Evolutionary conservation across 495 filamentous ascomycete species (phyloP), one percentile per base, ranked within the genome.

Genomic region (Niebla homalea): DNA sequence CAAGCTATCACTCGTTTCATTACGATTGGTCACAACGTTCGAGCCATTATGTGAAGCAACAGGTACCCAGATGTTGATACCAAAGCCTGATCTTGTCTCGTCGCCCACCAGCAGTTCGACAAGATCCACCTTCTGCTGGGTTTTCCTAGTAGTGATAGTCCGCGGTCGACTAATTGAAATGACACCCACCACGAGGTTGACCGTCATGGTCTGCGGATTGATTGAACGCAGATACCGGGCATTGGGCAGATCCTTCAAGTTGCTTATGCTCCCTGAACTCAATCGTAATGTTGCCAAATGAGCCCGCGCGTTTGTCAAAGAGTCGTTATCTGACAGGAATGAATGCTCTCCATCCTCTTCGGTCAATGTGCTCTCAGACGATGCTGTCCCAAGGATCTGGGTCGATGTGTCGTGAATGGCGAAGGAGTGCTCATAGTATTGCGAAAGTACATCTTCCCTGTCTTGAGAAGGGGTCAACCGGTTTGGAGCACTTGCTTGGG

Each of bases 61-160:
- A 3, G 71, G 63, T 14, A 94, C 69, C 90, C 90, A 96, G 55
- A 95, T 83, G 23, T 83, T 90, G 51, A 96, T 67, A 12, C 72
- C 76, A 62, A 96, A 94, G 14, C 85, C 85, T 12, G 84, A 79
- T 44, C 73, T 77, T 2, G 87, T 92, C 49, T 94, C 87, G 59
- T 97, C 90, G 12, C 84, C 89, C 1, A 95, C 85, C 1, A 88
- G 71, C 5, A 93, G 62, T 58, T 94, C 87, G 32, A 88, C 66
- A 0, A 94, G 71, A 32, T 82, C 72, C 41, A 81, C 72, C 16
- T 52, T 46, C 16, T 56, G 48, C 40, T 66, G 65, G 21, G 55
- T 62, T 50, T 66, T 69, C 0, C 59, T 50, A 0, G 75, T 75
- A 22, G 65, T 66, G 37, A 83, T 68, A 20, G 70, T 73, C n/a